Percentiles rank a stretch among this genome's conserved stretches.
Conservation (phyloP, 495 filamentous ascomycete species). For the Hapsidospora chrysogenum region DNA sequence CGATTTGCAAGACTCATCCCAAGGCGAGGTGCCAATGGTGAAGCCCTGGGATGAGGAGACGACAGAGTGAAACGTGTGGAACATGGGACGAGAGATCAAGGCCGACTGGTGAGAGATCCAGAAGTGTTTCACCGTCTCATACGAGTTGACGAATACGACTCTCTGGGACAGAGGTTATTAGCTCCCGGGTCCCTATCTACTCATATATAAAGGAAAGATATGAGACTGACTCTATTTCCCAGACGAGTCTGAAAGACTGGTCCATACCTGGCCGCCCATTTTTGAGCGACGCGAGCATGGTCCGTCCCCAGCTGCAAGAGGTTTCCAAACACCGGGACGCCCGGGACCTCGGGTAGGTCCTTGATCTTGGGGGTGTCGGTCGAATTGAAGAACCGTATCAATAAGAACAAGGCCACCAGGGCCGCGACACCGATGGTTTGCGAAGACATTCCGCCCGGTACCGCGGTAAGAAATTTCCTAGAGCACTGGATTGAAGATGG, state of each 20-base stretch:
- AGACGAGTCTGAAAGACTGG: constrained; percentile 53
- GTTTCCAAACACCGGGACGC: constrained; percentile 47
- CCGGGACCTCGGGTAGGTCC: constrained; percentile 43
- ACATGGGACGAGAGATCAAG: constrained; percentile 51
- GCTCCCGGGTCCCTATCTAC: neutral
- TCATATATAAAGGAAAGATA: neutral
- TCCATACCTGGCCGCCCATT: constrained; percentile 44
- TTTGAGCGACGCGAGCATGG: constrained; percentile 34
- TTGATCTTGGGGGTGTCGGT: constrained; percentile 49
- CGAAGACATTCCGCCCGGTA: too few relatives aligned
- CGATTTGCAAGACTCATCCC: constrained; percentile 58
- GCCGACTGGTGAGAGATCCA: constrained; percentile 59
- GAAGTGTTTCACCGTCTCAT: constrained; percentile 47
- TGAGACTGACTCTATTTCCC: constrained; percentile 37
- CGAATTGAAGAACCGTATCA: constrained; percentile 35
- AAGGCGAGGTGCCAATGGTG: constrained; percentile 58
- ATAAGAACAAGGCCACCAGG: constrained; percentile 27
- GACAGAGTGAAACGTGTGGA: constrained; percentile 58
- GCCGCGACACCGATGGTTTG: constrained; percentile 27
- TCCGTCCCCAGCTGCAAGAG: constrained; percentile 39
- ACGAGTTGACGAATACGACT: constrained; percentile 53
- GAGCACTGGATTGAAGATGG: too few relatives aligned
- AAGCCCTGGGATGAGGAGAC: constrained; percentile 54
- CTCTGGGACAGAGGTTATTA: constrained; percentile 18
- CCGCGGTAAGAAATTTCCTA: too few relatives aligned